These are phyloP conservation scores for Persicaria tinctoria DNA, from an alignment of 148 eudicot species.

Conservation along the genomic window DNA sequence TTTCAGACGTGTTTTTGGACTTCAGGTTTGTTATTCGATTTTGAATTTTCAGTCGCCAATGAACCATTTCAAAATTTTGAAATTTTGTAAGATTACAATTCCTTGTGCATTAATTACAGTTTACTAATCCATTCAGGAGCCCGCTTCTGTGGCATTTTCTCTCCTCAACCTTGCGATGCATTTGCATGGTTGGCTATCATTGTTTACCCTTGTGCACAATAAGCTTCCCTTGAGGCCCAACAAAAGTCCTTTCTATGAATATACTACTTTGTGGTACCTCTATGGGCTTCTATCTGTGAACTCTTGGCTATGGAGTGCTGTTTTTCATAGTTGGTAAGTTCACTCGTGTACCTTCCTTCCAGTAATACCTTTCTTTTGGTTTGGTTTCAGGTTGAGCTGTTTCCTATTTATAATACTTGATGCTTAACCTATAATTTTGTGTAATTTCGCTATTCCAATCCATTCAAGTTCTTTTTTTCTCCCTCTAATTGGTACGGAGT, in stretches of 20 bases:
- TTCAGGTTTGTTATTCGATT: slow-evolving; percentile 51
- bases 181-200: slow-evolving; percentile 77
- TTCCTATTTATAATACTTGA: no score
- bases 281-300: slow-evolving; percentile 64
- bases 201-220: slow-evolving; percentile 39
- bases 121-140: slow-evolving; percentile 53
- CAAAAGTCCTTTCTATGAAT: slow-evolving; percentile 52
- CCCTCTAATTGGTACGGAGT: not conserved
- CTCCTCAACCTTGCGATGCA: slow-evolving; percentile 77
- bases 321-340: slow-evolving; percentile 76
- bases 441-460: not conserved
- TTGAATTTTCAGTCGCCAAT: not conserved
- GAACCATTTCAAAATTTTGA: not conserved
- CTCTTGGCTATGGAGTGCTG: slow-evolving; percentile 90
- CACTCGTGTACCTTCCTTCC: not conserved
- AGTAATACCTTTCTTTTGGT: not conserved
- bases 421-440: not conserved
- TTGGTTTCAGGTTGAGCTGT: not conserved
- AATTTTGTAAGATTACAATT: slow-evolving; percentile 6
- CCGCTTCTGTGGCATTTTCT: slow-evolving; percentile 74
- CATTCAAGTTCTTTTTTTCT: not conserved
- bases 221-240: slow-evolving; percentile 59
- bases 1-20: slow-evolving; percentile 54
- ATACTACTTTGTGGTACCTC: slow-evolving; percentile 53
- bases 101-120: slow-evolving; percentile 18